Evolutionary conservation across 352 stramenopile genomes (phyloP), one percentile per base, ranked within the genome.

Genomic region (Globisporangium solare): DNA sequence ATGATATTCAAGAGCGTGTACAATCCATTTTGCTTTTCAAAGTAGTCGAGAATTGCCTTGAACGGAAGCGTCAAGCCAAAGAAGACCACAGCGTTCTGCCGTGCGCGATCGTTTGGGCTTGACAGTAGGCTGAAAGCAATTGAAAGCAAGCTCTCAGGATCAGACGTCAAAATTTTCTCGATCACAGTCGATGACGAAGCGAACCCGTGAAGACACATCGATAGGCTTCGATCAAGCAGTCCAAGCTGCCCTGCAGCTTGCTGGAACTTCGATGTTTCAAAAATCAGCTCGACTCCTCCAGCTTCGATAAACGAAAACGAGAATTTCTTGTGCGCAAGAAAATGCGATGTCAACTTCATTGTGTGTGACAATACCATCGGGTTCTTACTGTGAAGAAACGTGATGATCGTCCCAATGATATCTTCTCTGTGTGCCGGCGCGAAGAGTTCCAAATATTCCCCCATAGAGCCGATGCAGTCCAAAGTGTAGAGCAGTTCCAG

Each of bases 1-100:
- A 95, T 92, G 39, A 92, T 86, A 63, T 93, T 95, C 18, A 95
- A 53, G 17, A 95, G 58, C 11, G 75, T 90, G 56, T 95, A 95
- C 14, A 95, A 37, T 0, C 85, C 83, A n/a, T 95, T 79, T 48
- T 91, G 61, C 39, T 85, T 88, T 41, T 95, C 83, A 54, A 95
- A 95, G 54, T 83, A 84, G 32, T 95, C 85, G 22, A 93, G 66
- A 56, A 92, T 88, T 8, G 74, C 70, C 48, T 88, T 92, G 52
- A 93, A 95, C 15, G 70, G 64, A 21, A 95, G 56, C 6, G 83
- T 91, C 43, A 95, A 66, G 20, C 83, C 81, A 48, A 90, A 95
- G 56, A 92, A 95, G 15, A 93, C 79, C 10, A 95, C 81, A 0
- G 79, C 79, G 47, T 95, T 93, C 41, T 93, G 83, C 4, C 85